Conservation (phyloP, 129 eudicot species). For the Helichrysum umbraculigerum region DNA sequence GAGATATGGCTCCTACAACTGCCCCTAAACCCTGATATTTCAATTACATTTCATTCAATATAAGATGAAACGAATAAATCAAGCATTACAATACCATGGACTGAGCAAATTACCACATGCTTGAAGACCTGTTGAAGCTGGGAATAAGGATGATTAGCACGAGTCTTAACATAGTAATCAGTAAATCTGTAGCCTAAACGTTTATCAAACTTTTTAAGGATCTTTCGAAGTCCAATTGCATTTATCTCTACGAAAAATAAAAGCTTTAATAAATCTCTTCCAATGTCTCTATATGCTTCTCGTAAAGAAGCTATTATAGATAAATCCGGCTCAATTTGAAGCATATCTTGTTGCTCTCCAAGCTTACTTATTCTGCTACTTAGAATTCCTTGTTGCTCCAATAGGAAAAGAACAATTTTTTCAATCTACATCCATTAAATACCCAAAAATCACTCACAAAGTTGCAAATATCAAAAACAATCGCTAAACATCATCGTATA, state of each 20-base stretch:
- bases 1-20: slow-evolving; percentile 87
- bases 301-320: slow-evolving; percentile 58
- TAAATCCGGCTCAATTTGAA: slow-evolving; percentile 60
- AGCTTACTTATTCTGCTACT: slow-evolving; percentile 68
- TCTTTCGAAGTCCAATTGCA: slow-evolving; percentile 89
- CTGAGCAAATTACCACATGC: slow-evolving; percentile 70
- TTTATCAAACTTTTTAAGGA: slow-evolving; percentile 96
- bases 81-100: background rate
- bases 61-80: background rate
- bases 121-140: slow-evolving; percentile 95
- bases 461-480: background rate
- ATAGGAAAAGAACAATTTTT: slow-evolving; percentile 74
- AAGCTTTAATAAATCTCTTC: slow-evolving; percentile 81
- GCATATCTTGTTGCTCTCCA: slow-evolving; percentile 58
- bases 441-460: background rate
- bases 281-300: slow-evolving; percentile 80
- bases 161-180: slow-evolving; percentile 84
- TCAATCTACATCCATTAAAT: slow-evolving; percentile 59
- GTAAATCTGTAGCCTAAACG: slow-evolving; percentile 83
- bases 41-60: slow-evolving; percentile 7
- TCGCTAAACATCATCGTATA: slow-evolving; percentile 17
- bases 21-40: slow-evolving; percentile 88
- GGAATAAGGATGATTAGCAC: slow-evolving; percentile 97
- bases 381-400: slow-evolving; percentile 93
- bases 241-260: slow-evolving; percentile 78